A percentile compares a stretch with the other conserved stretches of the same genome.
Evolutionary conservation across 1,284 basidiomycete species (phyloP).

Genomic region (Nidula niveotomentosa): DNA sequence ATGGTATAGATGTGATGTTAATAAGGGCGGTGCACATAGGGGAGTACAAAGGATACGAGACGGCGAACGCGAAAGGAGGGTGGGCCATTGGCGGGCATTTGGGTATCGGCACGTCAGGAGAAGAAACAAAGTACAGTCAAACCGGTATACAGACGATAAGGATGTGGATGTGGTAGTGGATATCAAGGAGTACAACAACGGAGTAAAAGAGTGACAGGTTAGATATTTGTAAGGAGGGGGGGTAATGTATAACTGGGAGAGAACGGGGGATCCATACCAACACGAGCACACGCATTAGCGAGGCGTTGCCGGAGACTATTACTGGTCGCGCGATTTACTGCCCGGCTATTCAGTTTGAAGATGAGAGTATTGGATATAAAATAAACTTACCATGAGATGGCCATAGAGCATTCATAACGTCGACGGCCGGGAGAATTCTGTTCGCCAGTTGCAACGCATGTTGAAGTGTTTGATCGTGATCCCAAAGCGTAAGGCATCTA

Average conservation of each 20-base stretch:
- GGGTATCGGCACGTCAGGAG: background rate
- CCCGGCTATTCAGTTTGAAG: background rate
- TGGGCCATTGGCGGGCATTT: background rate
- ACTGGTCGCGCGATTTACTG: constrained; percentile 44
- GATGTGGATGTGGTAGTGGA: background rate
- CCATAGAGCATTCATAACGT: constrained; percentile 70
- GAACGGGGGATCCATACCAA: constrained; percentile 38
- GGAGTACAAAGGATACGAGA: background rate
- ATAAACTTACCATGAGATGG: constrained; percentile 58
- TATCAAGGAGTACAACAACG: background rate
- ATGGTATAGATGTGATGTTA: no score
- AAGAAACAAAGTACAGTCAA: background rate
- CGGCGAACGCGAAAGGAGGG: background rate
- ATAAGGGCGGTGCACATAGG: background rate
- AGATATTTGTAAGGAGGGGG: constrained; percentile 14
- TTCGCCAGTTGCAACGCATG: constrained; percentile 69
- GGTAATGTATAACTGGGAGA: constrained; percentile 36
- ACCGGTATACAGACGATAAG: background rate
- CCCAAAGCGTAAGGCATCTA: constrained; percentile 69
- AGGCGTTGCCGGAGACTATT: constrained; percentile 45
- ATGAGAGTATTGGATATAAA: background rate
- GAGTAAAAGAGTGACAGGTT: background rate
- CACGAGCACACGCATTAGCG: constrained; percentile 41
- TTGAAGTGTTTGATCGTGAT: constrained; percentile 53
- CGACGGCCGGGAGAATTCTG: constrained; percentile 58